Evolutionary conservation across 2,329 filamentous ascomycete genomes (phyloP).

Genomic region (Diplodia sapinea): DNA sequence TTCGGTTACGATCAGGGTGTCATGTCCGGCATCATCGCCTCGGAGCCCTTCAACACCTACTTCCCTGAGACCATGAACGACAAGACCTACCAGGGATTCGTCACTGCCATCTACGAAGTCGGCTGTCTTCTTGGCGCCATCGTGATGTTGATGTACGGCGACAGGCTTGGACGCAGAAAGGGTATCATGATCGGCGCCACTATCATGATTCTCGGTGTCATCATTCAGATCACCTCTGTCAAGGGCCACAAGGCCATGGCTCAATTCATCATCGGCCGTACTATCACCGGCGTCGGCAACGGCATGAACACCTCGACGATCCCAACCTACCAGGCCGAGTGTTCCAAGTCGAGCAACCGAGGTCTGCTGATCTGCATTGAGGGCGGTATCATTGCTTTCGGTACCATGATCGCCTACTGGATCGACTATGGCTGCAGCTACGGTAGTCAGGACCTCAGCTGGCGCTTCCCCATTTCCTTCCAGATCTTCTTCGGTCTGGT

Average conservation of each 20-base stretch:
- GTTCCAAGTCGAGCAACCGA: constrained; percentile 61
- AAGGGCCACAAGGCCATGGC: constrained; percentile 47
- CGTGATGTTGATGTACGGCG: constrained; percentile 47
- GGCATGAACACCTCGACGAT: constrained; percentile 63
- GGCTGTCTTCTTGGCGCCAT: constrained; percentile 52
- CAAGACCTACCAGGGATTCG: constrained; percentile 57
- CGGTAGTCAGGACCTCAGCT: constrained; percentile 44
- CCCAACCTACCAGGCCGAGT: constrained; percentile 61
- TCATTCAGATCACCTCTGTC: constrained; percentile 48
- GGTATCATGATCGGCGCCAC: constrained; percentile 51
- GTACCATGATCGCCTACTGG: constrained; percentile 60
- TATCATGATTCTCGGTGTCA: constrained; percentile 53
- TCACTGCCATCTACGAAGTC: constrained; percentile 60
- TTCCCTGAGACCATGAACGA: constrained; percentile 51
- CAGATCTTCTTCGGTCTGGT: constrained; percentile 58
- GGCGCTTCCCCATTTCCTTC: constrained; percentile 62
- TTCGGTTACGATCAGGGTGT: constrained; percentile 62
- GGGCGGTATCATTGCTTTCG: constrained; percentile 59
- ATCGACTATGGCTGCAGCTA: constrained; percentile 46
- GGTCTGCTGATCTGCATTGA: constrained; percentile 67
- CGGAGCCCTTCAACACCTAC: constrained; percentile 43
- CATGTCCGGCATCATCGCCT: constrained; percentile 47
- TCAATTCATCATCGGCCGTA: constrained; percentile 60
- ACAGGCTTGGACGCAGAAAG: constrained; percentile 51
- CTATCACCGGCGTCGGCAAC: constrained; percentile 61